These are phyloP conservation scores for Candida krabiensis DNA, from an alignment of 805 yeast species.

Conservation along the genomic window DNA sequence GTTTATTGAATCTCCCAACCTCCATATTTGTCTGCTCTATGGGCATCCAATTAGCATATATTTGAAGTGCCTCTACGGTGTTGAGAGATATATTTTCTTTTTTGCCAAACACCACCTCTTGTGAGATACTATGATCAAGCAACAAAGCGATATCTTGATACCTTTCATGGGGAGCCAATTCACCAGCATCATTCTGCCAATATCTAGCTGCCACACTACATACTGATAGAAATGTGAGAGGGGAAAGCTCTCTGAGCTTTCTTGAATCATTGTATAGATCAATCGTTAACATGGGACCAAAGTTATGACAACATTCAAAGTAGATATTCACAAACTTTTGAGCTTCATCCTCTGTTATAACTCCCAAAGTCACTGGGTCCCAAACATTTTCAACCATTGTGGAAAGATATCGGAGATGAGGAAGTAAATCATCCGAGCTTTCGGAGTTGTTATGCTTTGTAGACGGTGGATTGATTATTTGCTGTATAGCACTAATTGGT, in stretches of 20 bases:
- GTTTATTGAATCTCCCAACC: conserved; percentile 4
- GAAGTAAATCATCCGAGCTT: neutral
- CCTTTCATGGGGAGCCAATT: conserved; percentile 1
- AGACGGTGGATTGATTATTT: conserved; percentile 1
- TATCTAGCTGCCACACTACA: conserved; percentile 5
- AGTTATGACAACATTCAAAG: conserved; percentile 2
- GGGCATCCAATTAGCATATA: conserved; percentile 7
- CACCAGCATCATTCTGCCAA: neutral
- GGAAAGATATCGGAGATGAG: conserved; percentile 1
- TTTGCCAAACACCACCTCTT: conserved; percentile 4
- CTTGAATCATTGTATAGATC: conserved; percentile 1
- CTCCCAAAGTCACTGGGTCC: conserved; percentile 4
- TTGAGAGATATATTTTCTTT: conserved; percentile 2
- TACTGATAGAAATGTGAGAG: conserved; percentile 1
- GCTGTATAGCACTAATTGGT: conserved; percentile 5
- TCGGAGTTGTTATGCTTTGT: neutral
- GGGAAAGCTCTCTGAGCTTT: neutral
- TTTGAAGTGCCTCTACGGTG: conserved; percentile 5
- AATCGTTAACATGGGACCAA: conserved; percentile 3
- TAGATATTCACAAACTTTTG: conserved; percentile 2
- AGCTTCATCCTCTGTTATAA: conserved; percentile 2
- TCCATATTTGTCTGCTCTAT: conserved; percentile 2
- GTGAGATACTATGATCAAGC: conserved; percentile 3
- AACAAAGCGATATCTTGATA: conserved; percentile 3
- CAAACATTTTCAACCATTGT: conserved; percentile 1